Base-by-base conservation (phyloP, 768 basidiomycete genomes). In the Russula abietina region DNA sequence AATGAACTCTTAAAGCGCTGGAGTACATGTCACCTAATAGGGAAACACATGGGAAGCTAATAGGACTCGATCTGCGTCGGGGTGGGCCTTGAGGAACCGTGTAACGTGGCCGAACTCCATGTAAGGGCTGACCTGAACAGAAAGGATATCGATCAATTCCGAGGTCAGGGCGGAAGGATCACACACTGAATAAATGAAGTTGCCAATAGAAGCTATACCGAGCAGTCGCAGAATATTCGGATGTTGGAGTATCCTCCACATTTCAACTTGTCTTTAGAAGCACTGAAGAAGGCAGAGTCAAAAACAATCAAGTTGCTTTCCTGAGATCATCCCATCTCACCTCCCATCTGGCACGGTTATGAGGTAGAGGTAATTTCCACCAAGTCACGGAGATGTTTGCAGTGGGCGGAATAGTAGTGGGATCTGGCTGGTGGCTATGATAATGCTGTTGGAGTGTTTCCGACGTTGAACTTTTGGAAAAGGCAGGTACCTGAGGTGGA, bases 161-260 rank as follows among this genome's bases (percentile, higher is more conserved):
- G 22, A 10, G 22, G 41, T 12, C 10, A 9, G 24, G 38, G 10
- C 1, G 17, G 33, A 22, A 30, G n/a, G 11, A 22, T 22, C n/a
- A 57, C 65, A 26, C 48, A 66, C 65, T 1, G 61, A 59, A 48
- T 49, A 67, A 24, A 67, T 41, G 26, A 46, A 33, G 38, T 61
- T 39, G 11, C 39, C 38, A 32, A 61, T 51, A 48, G 60, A 45
- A 17, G 64, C 51, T 14, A 66, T 67, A 45, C 65, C 65, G 11
- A 60, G 59, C 24, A 67, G 53, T 33, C 32, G 55, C 30, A 62
- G 28, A 16, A 67, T 61, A 43, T 67, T 67, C 12, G 58, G 55
- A 38, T 67, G 65, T 36, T 48, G 53, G 14, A 67, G 50, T 11
- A 53, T 38, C 58, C 64, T 66, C 65, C 65, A 67, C 46, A 60